Evolutionary conservation across 2,329 filamentous ascomycete species (phyloP).

Genomic region (Paraphoma chrysanthemicola): DNA sequence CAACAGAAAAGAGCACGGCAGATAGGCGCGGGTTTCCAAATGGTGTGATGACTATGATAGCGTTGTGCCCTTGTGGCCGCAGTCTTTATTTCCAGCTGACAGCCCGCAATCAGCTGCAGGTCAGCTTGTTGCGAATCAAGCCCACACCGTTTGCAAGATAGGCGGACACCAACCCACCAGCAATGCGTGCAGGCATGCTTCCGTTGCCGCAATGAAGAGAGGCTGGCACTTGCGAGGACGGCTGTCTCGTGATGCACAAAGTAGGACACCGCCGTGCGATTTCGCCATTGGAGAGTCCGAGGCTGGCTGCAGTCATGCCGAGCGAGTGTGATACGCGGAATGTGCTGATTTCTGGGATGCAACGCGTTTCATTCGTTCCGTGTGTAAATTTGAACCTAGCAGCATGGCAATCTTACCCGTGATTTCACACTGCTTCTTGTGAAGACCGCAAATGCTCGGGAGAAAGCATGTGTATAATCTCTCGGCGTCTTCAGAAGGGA

Average conservation of each 20-base stretch:
- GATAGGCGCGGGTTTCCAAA: conserved; percentile 14
- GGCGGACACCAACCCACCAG: conserved; percentile 15
- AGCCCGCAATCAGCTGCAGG: conserved; percentile 15
- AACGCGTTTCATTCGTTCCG: neutral
- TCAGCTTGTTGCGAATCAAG: conserved; percentile 25
- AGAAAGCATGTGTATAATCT: neutral
- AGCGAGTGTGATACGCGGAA: conserved; percentile 34
- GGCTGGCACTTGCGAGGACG: conserved; percentile 27
- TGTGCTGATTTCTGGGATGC: conserved; percentile 18
- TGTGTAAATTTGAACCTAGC: neutral
- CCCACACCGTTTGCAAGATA: conserved; percentile 22
- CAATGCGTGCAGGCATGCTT: neutral
- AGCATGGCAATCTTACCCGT: neutral
- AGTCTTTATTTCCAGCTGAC: conserved; percentile 14
- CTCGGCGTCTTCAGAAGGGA: no score
- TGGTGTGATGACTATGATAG: conserved; percentile 16
- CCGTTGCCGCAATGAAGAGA: conserved; percentile 11
- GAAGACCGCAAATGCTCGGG: no score
- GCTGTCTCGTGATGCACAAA: conserved; percentile 41
- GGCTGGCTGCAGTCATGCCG: conserved; percentile 31
- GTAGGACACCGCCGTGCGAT: conserved; percentile 11
- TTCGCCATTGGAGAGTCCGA: conserved; percentile 25
- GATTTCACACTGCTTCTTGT: conserved; percentile 1
- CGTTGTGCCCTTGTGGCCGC: conserved; percentile 13
- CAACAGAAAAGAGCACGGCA: conserved; percentile 18